Evolutionary conservation across 1,284 basidiomycete species (phyloP), one percentile per base, ranked within the genome.

Genomic region (Rhodotorula sp.): DNA sequence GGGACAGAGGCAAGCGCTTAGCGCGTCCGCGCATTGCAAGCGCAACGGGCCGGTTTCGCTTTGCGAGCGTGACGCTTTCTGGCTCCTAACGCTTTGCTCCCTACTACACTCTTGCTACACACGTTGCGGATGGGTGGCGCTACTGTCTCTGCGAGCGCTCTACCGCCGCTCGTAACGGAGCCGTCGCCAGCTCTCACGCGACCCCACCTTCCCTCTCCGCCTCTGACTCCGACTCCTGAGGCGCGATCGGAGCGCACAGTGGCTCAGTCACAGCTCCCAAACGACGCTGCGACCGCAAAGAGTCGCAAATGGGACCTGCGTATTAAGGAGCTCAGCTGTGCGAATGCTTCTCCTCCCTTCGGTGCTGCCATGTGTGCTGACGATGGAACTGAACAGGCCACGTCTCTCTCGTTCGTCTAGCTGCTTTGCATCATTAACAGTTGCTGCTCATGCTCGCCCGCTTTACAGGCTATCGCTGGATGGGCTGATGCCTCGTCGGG

Each of bases 401-500:
- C n/a, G 25, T 50, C 46, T 64, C 63, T 8, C 63, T 64, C n/a
- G 61, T 57, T 9, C 13, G 53, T 34, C 12, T 54, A 7, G 12
- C 27, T 25, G 10, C 25, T 34, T 34, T 14, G 14, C 25, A 9
- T 25, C 17, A 21, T 4, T 25, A 17, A 17, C 1, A 16, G 8
- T 23, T 25, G 21, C 41, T 25, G n/a, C n/a, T 53, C 13, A 27
- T 45, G 13, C n/a, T 34, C 21, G 8, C 8, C 42, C 8, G 45
- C 19, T 21, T 27, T 12, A 23, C 64, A 66, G 60, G 34, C 69
- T 46, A 68, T 71, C 16, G 74, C 74, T 0, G 74, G 74, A 5
- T 76, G 72, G 73, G 52, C 49, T 8, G 74, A 76, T 21, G 63
- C 73, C 0, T 53, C 50, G 9, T 53, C 61, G 0, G 73, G 73